Evolutionary conservation across 169 alveolate genomes (phyloP), one percentile per base, ranked within the genome.

Genomic region (Neospora caninum): DNA sequence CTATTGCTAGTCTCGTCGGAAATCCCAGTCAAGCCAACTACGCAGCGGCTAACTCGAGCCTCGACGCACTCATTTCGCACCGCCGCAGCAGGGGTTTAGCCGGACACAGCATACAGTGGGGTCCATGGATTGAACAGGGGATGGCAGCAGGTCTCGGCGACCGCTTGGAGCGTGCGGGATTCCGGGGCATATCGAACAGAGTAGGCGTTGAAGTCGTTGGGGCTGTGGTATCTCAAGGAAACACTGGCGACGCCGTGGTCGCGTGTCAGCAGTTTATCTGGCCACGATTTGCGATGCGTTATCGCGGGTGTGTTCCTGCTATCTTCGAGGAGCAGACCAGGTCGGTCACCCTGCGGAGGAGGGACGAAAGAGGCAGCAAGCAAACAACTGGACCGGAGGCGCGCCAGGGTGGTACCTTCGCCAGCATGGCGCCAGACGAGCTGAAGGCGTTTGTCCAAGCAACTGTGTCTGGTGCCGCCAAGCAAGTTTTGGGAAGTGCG

Each of bases 121-220:
- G 97, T 29, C 96, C 97, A 0, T 95, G 97, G 97, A 93, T 91
- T 25, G 97, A 95, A 78, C 96, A 94, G 82, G 97, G 97, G 36
- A 95, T 91, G 94, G 94, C 94, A 25, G 93, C 93, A 10, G 96
- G 16, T 0, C 80, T 95, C 38, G 83, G 93, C 29, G 93, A 88
- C 80, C 96, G 84, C 36, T 36, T 95, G 20, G 97, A 67, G 45
- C 96, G 95, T 49, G 96, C 91, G 34, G 97, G 97, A n/a, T 91
- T 95, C 92, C 34, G 94, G 70, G 97, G 97, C 18, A 92, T 95
- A 36, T 42, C 96, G 0, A 95, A 95, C 86, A 96, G 93, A 31
- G 39, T 95, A 53, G 97, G 97, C 9, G 84, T 73, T 13, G 84
- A 73, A 73, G 42, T n/a, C 27, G 43, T n/a, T 73, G 84, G 43